These are phyloP conservation scores for Astrephomene gubernaculifera DNA, from an alignment of 139 green algal species.

Conservation along the genomic window DNA sequence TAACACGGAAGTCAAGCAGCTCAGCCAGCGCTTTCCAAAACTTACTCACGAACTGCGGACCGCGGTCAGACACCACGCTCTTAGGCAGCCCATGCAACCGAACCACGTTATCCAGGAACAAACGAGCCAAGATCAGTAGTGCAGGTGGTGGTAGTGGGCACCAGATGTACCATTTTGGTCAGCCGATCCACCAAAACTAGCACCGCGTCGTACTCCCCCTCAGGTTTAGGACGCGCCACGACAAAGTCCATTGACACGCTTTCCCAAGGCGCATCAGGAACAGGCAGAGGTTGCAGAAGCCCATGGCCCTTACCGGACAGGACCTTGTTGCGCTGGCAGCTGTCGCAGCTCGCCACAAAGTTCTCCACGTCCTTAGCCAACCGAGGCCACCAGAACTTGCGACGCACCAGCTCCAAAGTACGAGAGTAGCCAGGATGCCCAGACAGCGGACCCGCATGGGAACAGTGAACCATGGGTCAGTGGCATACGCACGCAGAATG, in stretches of 20 bases:
- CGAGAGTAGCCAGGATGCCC: constrained; percentile 1
- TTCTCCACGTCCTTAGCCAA: not conserved
- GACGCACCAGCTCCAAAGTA: not conserved
- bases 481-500: not conserved
- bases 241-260: constrained; percentile 61
- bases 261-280: constrained; percentile 54
- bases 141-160: not conserved
- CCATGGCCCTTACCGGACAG: not conserved
- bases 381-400: constrained; percentile 46
- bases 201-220: constrained; percentile 49
- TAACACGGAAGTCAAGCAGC: not conserved
- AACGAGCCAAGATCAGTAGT: not conserved
- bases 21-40: not conserved
- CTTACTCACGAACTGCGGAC: not conserved
- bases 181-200: constrained; percentile 56
- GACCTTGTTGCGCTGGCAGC: constrained; percentile 55
- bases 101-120: constrained; percentile 20
- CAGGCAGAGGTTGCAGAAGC: constrained; percentile 48
- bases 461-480: not conserved
- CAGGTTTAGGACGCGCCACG: constrained; percentile 34
- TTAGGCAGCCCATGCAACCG: not conserved
- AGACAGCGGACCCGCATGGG: not conserved
- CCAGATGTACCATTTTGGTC: constrained; percentile 14
- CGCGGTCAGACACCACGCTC: not conserved
- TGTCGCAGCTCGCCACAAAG: constrained; percentile 44